Conservation (phyloP, 2,329 filamentous ascomycete species). For the Pseudogymnoascus sp. region DNA sequence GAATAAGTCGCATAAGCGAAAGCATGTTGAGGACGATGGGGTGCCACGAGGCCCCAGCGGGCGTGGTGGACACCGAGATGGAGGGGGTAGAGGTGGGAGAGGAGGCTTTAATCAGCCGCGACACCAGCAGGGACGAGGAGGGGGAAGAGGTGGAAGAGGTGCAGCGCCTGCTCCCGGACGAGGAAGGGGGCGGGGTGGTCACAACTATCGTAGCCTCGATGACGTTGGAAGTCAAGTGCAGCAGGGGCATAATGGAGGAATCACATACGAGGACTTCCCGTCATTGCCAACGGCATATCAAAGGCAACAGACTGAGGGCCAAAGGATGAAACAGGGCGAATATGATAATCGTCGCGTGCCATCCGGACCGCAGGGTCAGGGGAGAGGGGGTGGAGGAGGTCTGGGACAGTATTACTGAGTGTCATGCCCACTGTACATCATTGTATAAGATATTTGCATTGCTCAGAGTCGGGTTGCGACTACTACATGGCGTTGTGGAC, state of each 20-base stretch:
- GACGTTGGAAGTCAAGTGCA: constrained; percentile 41
- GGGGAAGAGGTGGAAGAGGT: constrained; percentile 31
- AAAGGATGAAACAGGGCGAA: constrained; percentile 3
- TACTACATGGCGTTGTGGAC: neutral
- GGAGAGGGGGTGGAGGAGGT: neutral
- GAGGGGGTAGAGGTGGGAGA: constrained; percentile 31
- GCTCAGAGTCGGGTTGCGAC: neutral
- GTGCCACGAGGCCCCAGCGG: constrained; percentile 25
- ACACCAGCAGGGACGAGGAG: constrained; percentile 14
- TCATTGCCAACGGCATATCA: constrained; percentile 29
- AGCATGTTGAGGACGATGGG: constrained; percentile 52
- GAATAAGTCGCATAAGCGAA: constrained; percentile 54
- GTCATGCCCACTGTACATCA: neutral
- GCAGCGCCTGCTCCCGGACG: constrained; percentile 27
- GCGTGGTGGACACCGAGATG: constrained; percentile 29
- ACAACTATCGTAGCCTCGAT: constrained; percentile 59
- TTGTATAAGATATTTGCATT: neutral
- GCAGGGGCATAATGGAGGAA: constrained; percentile 25
- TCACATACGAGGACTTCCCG: constrained; percentile 30
- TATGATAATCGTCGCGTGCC: constrained; percentile 2
- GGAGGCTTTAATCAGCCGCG: constrained; percentile 20
- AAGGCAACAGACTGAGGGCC: constrained; percentile 20
- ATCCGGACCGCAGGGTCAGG: neutral
- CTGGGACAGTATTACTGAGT: constrained; percentile 3
- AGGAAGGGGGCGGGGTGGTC: constrained; percentile 41